A percentile compares a stretch with the other conserved stretches of the same genome.
phyloP scores from a whole-genome alignment of 768 basidiomycete species.

The Hemileccinum impolitum region DNA sequence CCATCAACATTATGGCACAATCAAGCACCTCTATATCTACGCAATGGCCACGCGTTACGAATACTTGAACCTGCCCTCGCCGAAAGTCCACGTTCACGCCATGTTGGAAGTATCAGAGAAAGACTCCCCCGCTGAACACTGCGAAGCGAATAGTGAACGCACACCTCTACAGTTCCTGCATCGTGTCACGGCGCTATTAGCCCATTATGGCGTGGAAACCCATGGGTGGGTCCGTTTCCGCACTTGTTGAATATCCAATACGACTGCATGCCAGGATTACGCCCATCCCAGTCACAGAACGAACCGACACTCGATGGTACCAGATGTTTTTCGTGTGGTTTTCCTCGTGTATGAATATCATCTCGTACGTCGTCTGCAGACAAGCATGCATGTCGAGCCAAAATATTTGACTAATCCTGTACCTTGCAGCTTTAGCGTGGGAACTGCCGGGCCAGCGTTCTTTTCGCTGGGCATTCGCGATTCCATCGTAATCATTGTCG shows the following conservation, averaged over 20 bases:
- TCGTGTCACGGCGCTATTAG: constrained; percentile 28
- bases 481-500: constrained; percentile 37
- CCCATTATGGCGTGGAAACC: constrained; percentile 39
- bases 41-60: no score
- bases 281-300: constrained; percentile 35
- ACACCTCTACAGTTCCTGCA: constrained; percentile 13
- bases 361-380: constrained; percentile 31
- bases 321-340: constrained; percentile 53
- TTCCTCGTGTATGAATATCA: constrained; percentile 43
- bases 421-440: constrained; percentile 42
- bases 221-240: constrained; percentile 34
- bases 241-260: not conserved
- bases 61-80: no score
- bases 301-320: constrained; percentile 41
- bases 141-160: not conserved
- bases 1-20: no score
- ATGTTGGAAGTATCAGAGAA: no score
- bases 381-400: no score
- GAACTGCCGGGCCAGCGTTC: constrained; percentile 48
- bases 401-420: not conserved
- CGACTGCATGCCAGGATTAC: constrained; percentile 30
- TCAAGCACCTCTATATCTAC: no score
- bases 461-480: constrained; percentile 45
- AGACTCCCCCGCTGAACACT: not conserved
- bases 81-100: no score